Evolutionary conservation across 2,329 filamentous ascomycete species (phyloP).

Genomic region (Cytospora chrysosperma): DNA sequence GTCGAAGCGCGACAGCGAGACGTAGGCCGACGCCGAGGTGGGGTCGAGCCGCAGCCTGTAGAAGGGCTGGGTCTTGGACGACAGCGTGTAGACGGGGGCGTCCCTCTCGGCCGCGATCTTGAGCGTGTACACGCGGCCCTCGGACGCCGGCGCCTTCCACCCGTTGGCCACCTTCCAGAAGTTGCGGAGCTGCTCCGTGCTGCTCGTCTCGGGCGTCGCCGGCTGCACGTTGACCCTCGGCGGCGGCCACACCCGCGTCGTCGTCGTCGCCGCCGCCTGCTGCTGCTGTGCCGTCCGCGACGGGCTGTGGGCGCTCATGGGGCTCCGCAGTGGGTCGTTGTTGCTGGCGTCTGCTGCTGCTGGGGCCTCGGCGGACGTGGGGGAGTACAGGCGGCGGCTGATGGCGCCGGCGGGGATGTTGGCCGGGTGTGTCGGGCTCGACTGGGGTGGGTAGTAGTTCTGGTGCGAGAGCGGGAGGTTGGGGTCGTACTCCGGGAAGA

Average conservation of each 20-base stretch:
- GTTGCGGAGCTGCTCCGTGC: conserved; percentile 60
- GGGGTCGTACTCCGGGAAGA: conserved; percentile 75
- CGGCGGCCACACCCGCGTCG: conserved; percentile 30
- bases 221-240: conserved; percentile 40
- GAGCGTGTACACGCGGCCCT: conserved; percentile 60
- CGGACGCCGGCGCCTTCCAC: conserved; percentile 60
- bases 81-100: conserved; percentile 65
- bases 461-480: conserved; percentile 65
- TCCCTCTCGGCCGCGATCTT: conserved; percentile 56
- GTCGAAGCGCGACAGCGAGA: conserved; percentile 59
- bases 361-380: conserved; percentile 30
- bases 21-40: conserved; percentile 61
- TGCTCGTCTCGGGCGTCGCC: conserved; percentile 45
- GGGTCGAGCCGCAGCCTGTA: conserved; percentile 66
- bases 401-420: conserved; percentile 64
- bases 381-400: conserved; percentile 62
- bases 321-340: conserved; percentile 34
- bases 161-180: conserved; percentile 71
- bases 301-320: conserved; percentile 32
- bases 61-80: conserved; percentile 60
- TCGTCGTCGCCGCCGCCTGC: no score
- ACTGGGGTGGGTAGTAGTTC: conserved; percentile 67
- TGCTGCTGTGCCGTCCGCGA: conserved; percentile 14
- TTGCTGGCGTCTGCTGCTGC: neutral
- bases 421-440: conserved; percentile 61